A percentile compares a stretch with the other conserved stretches of the same genome.
phyloP scores from a whole-genome alignment of 108 stramenopile species.

The Stephanodiscus minutulus region DNA sequence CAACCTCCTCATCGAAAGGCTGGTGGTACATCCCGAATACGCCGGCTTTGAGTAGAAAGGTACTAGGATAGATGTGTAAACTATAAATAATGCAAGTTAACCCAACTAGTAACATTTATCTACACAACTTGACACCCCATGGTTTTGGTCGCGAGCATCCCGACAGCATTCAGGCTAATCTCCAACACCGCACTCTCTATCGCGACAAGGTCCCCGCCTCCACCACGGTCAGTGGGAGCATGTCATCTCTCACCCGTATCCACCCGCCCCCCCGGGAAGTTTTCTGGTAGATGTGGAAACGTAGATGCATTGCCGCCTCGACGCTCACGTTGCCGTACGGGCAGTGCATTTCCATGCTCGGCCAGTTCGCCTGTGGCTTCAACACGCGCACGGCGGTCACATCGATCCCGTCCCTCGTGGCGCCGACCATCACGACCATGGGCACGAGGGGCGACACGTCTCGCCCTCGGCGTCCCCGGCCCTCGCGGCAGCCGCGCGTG shows the following conservation, averaged over 20 bases:
- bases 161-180: constrained; percentile 66
- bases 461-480: constrained; percentile 7
- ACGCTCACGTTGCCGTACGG: not conserved
- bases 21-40: too few species aligned
- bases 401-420: constrained; percentile 37
- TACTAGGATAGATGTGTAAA: too few species aligned
- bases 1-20: too few species aligned
- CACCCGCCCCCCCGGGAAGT: constrained; percentile 64
- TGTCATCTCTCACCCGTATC: constrained; percentile 69
- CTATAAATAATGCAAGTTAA: too few species aligned
- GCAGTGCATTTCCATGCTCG: not conserved
- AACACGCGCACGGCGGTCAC: constrained; percentile 40
- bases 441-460: constrained; percentile 28
- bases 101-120: too few species aligned
- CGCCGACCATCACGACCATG: constrained; percentile 27
- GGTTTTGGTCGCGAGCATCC: constrained; percentile 58
- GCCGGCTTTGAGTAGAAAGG: too few species aligned
- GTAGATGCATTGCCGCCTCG: constrained; percentile 67
- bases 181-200: constrained; percentile 71
- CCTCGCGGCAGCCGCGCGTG: constrained; percentile 16
- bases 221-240: constrained; percentile 64
- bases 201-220: constrained; percentile 64
- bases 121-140: too few species aligned
- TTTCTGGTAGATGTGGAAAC: constrained; percentile 75
- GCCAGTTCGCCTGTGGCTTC: constrained; percentile 50